A percentile compares a stretch with the other conserved stretches of the same genome.
These are phyloP conservation scores for Cryptococcus wingfieldii DNA, from an alignment of 1,284 basidiomycete genomes.

Conservation along the genomic window DNA sequence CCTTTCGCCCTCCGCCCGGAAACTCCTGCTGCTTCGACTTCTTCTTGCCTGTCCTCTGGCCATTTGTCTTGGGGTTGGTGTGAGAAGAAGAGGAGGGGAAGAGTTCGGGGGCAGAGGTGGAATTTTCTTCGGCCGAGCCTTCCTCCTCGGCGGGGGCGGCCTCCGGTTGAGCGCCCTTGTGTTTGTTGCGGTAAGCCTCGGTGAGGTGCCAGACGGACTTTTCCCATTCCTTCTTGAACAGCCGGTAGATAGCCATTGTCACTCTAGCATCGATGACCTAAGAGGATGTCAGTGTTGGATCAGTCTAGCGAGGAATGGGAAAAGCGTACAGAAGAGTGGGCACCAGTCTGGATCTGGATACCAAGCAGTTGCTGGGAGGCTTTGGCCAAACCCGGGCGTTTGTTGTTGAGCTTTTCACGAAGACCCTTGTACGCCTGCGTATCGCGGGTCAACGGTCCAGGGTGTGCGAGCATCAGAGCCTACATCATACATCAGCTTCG, in stretches of 20 bases:
- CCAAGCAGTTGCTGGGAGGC: conserved; percentile 78
- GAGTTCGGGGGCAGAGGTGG: background rate
- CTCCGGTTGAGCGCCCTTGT: conserved; percentile 13
- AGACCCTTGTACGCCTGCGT: conserved; percentile 63
- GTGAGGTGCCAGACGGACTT: conserved; percentile 44
- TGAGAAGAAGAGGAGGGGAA: no score
- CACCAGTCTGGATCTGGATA: conserved; percentile 77
- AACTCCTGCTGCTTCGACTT: conserved; percentile 32
- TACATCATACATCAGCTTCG: conserved; percentile 35
- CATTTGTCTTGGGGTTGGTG: background rate
- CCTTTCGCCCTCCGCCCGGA: conserved; percentile 60
- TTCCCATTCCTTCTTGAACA: conserved; percentile 87
- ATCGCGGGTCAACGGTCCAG: conserved; percentile 71
- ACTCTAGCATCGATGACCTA: conserved; percentile 90
- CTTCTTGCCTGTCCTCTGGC: conserved; percentile 17
- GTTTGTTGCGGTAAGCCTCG: conserved; percentile 40
- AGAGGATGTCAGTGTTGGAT: background rate
- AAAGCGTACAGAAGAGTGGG: conserved; percentile 72
- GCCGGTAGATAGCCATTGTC: conserved; percentile 88
- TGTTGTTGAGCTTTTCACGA: conserved; percentile 55
- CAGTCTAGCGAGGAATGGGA: background rate
- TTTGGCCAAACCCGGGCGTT: conserved; percentile 70
- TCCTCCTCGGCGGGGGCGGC: conserved; percentile 20
- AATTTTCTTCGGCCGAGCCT: conserved; percentile 30
- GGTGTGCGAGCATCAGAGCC: conserved; percentile 88